Evolutionary conservation across 306 rosid species (phyloP).

Genomic region (Acmispon strigosus): DNA sequence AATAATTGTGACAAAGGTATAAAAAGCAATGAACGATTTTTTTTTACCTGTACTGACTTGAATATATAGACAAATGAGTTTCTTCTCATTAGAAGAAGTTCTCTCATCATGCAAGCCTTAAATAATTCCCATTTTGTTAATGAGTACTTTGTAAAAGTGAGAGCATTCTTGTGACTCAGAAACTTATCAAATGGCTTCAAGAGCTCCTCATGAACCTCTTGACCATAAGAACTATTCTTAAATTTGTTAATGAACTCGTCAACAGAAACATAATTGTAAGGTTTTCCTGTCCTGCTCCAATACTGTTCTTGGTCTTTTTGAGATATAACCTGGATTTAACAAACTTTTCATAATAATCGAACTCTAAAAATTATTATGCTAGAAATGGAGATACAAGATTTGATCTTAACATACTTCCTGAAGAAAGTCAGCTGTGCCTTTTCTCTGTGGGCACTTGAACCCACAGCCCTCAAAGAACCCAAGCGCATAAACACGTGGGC

Average conservation of each 20-base stretch:
- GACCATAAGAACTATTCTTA: constrained; percentile 30
- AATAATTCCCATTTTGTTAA: constrained; percentile 41
- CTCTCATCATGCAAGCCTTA: constrained; percentile 41
- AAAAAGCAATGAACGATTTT: too few relatives aligned
- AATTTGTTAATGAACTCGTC: constrained; percentile 34
- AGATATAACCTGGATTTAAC: constrained; percentile 43
- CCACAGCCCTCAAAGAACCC: constrained; percentile 45
- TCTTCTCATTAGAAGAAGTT: constrained; percentile 52
- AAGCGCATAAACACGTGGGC: constrained; percentile 38
- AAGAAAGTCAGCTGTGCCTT: constrained; percentile 54
- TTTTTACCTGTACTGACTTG: constrained; percentile 52
- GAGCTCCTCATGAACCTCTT: constrained; percentile 37
- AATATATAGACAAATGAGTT: constrained; percentile 46
- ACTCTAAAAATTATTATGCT: neutral
- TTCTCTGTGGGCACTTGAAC: constrained; percentile 45
- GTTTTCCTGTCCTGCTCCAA: constrained; percentile 34
- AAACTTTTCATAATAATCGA: neutral
- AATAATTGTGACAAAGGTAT: neutral
- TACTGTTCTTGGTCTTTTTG: constrained; percentile 48
- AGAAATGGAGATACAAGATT: constrained; percentile 1
- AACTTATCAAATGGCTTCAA: constrained; percentile 33
- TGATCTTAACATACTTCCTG: constrained; percentile 41
- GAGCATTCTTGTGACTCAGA: constrained; percentile 29
- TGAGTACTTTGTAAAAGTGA: constrained; percentile 34
- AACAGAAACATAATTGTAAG: constrained; percentile 31